These are phyloP conservation scores for Solanum okadae DNA, from an alignment of 257 asterid genomes.

Conservation along the genomic window DNA sequence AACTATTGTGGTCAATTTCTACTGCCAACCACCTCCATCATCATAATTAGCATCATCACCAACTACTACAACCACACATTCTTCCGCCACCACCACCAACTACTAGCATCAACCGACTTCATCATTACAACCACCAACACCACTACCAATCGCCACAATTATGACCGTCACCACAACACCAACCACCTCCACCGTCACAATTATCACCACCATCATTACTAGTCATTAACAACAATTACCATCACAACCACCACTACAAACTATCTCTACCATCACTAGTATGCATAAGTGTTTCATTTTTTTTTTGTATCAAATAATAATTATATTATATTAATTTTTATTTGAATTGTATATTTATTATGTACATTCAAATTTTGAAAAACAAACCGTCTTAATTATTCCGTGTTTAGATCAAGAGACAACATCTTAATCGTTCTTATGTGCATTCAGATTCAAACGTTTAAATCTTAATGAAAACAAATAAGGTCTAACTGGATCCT, in stretches of 20 bases:
- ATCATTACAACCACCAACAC: neutral
- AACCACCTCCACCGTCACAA: neutral
- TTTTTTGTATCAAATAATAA: neutral
- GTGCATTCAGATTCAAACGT: neutral
- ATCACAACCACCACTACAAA: neutral
- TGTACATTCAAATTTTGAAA: neutral
- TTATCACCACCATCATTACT: neutral
- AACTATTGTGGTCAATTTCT: neutral
- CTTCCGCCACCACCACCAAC: neutral
- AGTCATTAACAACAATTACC: neutral
- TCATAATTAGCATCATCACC: neutral
- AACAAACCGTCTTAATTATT: neutral
- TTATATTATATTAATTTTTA: no score
- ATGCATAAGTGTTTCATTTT: neutral
- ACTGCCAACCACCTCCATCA: neutral
- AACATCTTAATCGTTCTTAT: neutral
- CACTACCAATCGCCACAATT: neutral
- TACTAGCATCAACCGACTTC: neutral
- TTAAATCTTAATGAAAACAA: neutral
- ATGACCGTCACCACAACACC: neutral
- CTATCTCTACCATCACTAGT: neutral
- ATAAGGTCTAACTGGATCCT: neutral
- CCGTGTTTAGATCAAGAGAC: neutral
- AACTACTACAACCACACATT: neutral
- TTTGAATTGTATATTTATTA: neutral